Conservation (phyloP, 2,329 filamentous ascomycete genomes). For the Aureobasidium vineae region DNA sequence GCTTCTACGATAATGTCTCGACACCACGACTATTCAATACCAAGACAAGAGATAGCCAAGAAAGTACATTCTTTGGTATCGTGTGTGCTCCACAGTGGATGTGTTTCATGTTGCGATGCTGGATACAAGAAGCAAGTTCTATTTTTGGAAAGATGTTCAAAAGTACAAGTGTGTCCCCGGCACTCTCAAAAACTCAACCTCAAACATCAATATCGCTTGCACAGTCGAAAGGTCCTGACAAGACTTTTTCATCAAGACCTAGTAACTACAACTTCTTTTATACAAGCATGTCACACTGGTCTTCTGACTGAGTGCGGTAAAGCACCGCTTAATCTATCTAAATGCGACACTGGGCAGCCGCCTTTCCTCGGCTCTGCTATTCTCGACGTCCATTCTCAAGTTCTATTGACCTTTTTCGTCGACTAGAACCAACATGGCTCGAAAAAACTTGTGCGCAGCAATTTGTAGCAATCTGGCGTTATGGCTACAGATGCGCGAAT, state of each 20-base stretch:
- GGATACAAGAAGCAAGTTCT: neutral
- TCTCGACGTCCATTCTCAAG: neutral
- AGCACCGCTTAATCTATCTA: neutral
- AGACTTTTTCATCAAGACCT: neutral
- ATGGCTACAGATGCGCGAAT: neutral
- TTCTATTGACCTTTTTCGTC: neutral
- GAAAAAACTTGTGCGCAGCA: neutral
- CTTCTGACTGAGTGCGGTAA: too few relatives aligned
- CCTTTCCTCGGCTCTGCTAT: neutral
- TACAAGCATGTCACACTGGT: neutral
- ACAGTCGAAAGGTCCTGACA: neutral
- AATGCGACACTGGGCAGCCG: neutral
- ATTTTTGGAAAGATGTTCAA: neutral
- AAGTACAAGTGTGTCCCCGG: neutral
- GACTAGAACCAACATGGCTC: neutral
- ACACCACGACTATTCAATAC: too few relatives aligned
- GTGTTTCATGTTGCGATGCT: neutral
- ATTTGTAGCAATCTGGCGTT: neutral
- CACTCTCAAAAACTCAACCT: neutral
- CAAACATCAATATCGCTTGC: constrained; percentile 6
- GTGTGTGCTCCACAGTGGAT: neutral
- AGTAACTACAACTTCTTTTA: too few relatives aligned
- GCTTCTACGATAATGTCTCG: neutral
- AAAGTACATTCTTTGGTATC: too few relatives aligned
- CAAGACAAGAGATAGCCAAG: too few relatives aligned